Evolutionary conservation across 345 rosid genomes (phyloP).

Genomic region (Pugionium dolabratum): DNA sequence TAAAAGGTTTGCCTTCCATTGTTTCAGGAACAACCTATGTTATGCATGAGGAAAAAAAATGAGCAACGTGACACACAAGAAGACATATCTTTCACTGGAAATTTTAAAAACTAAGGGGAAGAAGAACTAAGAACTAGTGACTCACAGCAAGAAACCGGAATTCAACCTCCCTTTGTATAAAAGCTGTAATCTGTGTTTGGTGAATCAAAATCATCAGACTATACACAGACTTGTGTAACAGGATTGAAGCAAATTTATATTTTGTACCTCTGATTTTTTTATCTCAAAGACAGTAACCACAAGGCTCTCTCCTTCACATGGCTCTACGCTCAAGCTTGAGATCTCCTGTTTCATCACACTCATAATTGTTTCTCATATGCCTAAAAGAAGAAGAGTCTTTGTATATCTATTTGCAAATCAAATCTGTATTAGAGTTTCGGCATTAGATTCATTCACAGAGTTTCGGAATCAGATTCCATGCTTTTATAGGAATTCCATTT

Average conservation of each 20-base stretch:
- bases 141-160: slow-evolving; percentile 88
- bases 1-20: slow-evolving; percentile 64
- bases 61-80: slow-evolving; percentile 1
- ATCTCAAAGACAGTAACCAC: slow-evolving; percentile 87
- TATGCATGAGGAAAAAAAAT: neutral
- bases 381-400: neutral
- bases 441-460: neutral
- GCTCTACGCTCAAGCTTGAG: slow-evolving; percentile 87
- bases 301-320: slow-evolving; percentile 68
- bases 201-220: slow-evolving; percentile 22
- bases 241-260: neutral
- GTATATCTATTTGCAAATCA: neutral
- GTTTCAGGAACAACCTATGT: slow-evolving; percentile 68
- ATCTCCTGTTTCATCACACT: slow-evolving; percentile 60
- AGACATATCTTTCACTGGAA: neutral
- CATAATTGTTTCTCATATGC: slow-evolving; percentile 1
- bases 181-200: slow-evolving; percentile 69
- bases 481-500: neutral
- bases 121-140: slow-evolving; percentile 31
- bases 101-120: neutral
- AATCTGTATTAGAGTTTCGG: neutral
- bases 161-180: slow-evolving; percentile 79
- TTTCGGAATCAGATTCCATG: neutral
- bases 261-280: slow-evolving; percentile 61
- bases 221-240: neutral